Evolutionary conservation across 306 rosid species (phyloP).

Genomic region (Prunus dulcis): DNA sequence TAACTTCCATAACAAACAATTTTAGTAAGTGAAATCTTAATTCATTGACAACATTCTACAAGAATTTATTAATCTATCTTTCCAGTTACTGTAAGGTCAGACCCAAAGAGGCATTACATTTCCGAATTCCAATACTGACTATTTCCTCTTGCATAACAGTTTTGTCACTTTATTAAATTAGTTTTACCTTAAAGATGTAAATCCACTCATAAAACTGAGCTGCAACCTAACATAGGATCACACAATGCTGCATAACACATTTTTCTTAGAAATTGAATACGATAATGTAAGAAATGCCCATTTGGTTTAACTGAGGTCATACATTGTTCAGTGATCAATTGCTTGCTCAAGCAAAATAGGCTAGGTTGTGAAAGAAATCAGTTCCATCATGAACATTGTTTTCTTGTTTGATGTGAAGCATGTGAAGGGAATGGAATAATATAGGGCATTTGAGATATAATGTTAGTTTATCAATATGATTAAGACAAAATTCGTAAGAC

Average conservation of each 20-base stretch:
- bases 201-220: neutral
- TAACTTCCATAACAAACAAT: neutral
- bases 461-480: neutral
- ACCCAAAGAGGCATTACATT: neutral
- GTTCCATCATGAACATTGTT: neutral
- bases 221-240: neutral
- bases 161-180: neutral
- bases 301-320: neutral
- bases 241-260: neutral
- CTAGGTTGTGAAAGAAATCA: neutral
- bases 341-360: neutral
- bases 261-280: neutral
- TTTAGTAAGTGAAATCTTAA: neutral
- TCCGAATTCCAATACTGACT: neutral
- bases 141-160: neutral
- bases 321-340: neutral
- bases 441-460: neutral
- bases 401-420: slow-evolving; percentile 1
- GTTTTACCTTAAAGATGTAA: neutral
- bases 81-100: neutral
- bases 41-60: neutral
- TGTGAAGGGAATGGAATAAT: neutral
- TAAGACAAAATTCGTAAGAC: neutral
- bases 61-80: neutral
- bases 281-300: neutral